A percentile compares a stretch with the other conserved stretches of the same genome.
Conservation (phyloP, 306 rosid genomes). For the Abrus precatorius region DNA sequence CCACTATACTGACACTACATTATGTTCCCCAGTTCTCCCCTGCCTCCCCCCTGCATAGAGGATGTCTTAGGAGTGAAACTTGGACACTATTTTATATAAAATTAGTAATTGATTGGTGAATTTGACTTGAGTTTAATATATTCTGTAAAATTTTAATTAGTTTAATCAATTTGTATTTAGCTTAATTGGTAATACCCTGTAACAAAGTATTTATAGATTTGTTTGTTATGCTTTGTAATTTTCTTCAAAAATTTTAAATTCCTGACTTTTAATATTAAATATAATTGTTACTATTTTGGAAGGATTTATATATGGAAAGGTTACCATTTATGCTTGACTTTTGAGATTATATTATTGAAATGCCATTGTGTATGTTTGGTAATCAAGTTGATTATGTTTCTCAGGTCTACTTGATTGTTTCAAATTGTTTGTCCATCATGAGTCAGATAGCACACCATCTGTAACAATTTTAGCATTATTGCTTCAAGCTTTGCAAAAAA, state of each 20-base stretch:
- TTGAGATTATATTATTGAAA: conserved; percentile 22
- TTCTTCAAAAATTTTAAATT: neutral
- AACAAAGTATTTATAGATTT: neutral
- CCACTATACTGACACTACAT: conserved; percentile 19
- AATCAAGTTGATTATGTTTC: conserved; percentile 50
- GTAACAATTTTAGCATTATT: conserved; percentile 67
- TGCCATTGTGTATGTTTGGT: conserved; percentile 33
- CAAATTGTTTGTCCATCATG: conserved; percentile 56
- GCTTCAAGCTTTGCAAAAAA: conserved; percentile 82
- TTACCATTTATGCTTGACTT: conserved; percentile 7
- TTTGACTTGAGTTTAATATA: conserved; percentile 28
- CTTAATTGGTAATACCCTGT: conserved; percentile 7
- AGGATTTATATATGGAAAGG: neutral
- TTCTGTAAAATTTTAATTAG: neutral
- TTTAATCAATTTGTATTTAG: conserved; percentile 28
- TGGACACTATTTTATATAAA: neutral
- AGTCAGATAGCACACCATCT: conserved; percentile 71
- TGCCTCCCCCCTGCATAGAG: neutral
- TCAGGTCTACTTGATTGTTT: conserved; percentile 74
- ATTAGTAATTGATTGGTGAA: conserved; percentile 27
- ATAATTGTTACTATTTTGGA: neutral
- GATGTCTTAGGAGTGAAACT: neutral
- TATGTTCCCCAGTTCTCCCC: neutral
- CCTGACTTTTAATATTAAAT: neutral
- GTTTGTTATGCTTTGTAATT: neutral